Base-by-base conservation (phyloP, 179 eudicot species). In the Vitellaria paradoxa region DNA sequence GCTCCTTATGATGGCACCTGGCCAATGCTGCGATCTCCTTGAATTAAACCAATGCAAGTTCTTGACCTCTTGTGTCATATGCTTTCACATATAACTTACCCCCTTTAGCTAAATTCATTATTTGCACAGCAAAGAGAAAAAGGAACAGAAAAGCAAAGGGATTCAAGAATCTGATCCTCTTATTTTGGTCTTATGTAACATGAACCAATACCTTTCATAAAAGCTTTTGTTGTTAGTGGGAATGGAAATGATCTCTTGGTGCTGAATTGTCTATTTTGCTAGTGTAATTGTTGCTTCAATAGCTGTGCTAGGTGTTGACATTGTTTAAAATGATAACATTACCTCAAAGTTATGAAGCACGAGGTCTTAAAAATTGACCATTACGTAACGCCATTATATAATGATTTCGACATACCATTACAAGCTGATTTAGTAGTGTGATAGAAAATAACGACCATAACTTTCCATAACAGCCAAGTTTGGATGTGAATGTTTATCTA, bases 201-300 rank as follows among this genome's bases (percentile, higher is more conserved):
- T 7, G 17, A 9, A 24, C 21, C 52, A 55, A 24, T 53, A 26
- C 9, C 24, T 64, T 26, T 26, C 18, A 4, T 12, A 64, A 64
- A 57, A 57, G 3, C 3, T 57, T 64, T 23, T 61, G 30, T 21
- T 61, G 67, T 64, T 26, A n/a, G 52, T 49, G 52, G 52, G 24
- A 37, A 20, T 66, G 50, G 70, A 66, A 66, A 13, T 20, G 10
- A 59, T 59, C 18, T 53, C 4, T 23, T 37, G n/a, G 60, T 3
- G 60, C 60, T 23, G 73, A 50, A 20, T 70, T 24, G 74, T 70
- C 26, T 60, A 53, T 23, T 68, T 68, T n/a, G n/a, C 26, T 20
- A 60, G 65, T 60, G 3, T 60, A 60, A 21, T 60, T 60, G 65
- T 3, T 60, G 9, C 5, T 60, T 3, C 14, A 21, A 10, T 60